Percentiles rank a stretch among this genome's conserved stretches.
These are phyloP conservation scores for Sugiyamaella qingdaonensis DNA, from an alignment of 805 yeast genomes.

Conservation along the genomic window DNA sequence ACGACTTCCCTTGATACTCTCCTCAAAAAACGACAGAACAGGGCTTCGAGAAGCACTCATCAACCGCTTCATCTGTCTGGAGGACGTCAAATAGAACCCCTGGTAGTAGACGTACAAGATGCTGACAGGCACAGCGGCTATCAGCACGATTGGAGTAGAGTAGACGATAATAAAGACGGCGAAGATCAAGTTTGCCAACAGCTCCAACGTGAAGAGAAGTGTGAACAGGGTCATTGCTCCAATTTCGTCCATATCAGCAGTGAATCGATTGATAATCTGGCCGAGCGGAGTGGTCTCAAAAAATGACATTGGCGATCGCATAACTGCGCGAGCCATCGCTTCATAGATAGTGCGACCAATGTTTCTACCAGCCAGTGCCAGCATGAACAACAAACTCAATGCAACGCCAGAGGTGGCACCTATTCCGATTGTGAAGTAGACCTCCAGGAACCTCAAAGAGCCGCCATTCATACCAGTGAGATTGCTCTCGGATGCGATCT, in stretches of 20 bases:
- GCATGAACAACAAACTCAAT: conserved; percentile 39
- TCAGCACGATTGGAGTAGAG: conserved; percentile 81
- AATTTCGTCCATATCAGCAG: conserved; percentile 81
- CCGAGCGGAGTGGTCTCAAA: conserved; percentile 96
- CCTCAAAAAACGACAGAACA: conserved; percentile 74
- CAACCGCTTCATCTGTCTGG: conserved; percentile 73
- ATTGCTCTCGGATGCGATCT: conserved; percentile 86
- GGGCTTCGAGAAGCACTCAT: conserved; percentile 67
- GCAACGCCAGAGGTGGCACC: not conserved
- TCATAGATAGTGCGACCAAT: conserved; percentile 48
- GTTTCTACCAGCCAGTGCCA: conserved; percentile 33
- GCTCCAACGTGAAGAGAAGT: conserved; percentile 33
- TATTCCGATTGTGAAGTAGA: conserved; percentile 58
- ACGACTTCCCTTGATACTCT: conserved; percentile 67
- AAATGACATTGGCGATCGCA: conserved; percentile 90
- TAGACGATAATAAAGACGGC: conserved; percentile 75
- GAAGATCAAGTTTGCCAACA: conserved; percentile 40
- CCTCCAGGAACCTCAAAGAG: conserved; percentile 55
- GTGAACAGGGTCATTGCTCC: conserved; percentile 57
- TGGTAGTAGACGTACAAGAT: conserved; percentile 65
- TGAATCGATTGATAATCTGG: conserved; percentile 81
- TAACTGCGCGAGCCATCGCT: conserved; percentile 66
- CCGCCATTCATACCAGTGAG: conserved; percentile 54
- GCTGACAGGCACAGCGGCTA: conserved; percentile 63
- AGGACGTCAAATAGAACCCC: conserved; percentile 56